Evolutionary conservation across 306 rosid species (phyloP).

Genomic region (Quercus wislizeni): DNA sequence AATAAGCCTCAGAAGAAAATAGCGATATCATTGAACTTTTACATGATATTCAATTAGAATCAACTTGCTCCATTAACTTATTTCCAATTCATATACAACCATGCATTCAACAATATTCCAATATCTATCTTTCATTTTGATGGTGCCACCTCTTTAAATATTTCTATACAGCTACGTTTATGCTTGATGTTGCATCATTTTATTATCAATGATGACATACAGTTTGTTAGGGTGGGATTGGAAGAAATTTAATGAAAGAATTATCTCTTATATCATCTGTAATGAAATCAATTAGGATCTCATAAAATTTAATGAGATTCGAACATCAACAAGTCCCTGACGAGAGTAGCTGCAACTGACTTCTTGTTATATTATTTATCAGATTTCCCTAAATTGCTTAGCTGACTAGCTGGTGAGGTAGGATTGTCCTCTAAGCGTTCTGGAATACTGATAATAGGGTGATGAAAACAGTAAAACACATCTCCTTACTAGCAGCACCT

Average conservation of each 20-base stretch:
- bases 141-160: not conserved
- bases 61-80: not conserved
- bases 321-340: not conserved
- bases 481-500: too few relatives aligned
- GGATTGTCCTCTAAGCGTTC: not conserved
- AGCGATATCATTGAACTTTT: not conserved
- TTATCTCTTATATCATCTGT: not conserved
- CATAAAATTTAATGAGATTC: not conserved
- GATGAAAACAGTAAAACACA: too few relatives aligned
- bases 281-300: not conserved
- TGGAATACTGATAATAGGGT: too few relatives aligned
- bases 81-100: not conserved
- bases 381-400: not conserved
- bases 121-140: not conserved
- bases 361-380: not conserved
- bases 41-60: not conserved
- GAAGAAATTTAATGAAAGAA: not conserved
- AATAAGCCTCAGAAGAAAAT: not conserved
- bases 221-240: not conserved
- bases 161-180: not conserved
- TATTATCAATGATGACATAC: not conserved
- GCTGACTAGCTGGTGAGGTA: not conserved
- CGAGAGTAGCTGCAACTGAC: not conserved
- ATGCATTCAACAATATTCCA: not conserved
- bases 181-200: not conserved